Conservation (phyloP, 2,329 filamentous ascomycete genomes). For the Ophiocordyceps camponoti-leonardi region DNA sequence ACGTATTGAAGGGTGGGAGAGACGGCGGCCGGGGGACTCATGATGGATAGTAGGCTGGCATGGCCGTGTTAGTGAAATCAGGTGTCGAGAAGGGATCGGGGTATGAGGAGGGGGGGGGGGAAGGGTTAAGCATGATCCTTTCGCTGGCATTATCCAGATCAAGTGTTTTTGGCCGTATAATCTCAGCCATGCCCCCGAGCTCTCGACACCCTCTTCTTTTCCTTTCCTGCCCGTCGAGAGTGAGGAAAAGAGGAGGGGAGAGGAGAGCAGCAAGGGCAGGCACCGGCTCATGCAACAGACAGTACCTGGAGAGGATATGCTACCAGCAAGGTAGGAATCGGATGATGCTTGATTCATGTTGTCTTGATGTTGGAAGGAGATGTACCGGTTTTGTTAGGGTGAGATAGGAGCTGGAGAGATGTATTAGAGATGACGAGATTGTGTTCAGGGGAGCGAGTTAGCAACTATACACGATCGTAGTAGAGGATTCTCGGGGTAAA, state of each 20-base stretch:
- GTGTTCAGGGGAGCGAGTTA: neutral
- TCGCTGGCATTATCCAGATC: conserved; percentile 99
- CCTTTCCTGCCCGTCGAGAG: neutral
- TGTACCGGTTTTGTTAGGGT: neutral
- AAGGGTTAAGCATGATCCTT: conserved; percentile 77
- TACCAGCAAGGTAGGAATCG: conserved; percentile 17
- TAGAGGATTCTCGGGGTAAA: too few relatives aligned
- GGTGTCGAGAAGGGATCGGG: neutral
- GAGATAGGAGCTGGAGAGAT: neutral
- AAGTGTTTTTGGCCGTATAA: conserved; percentile 79
- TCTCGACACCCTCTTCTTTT: neutral
- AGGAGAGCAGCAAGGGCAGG: conserved; percentile 10
- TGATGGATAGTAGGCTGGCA: conserved; percentile 24
- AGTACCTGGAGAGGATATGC: conserved; percentile 24
- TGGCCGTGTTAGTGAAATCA: conserved; percentile 1
- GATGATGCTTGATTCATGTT: neutral
- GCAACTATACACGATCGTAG: neutral
- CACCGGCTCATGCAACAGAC: conserved; percentile 48
- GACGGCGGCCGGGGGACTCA: conserved; percentile 65
- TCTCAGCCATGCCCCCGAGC: conserved; percentile 40
- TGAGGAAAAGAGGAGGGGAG: neutral
- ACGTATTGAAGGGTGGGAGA: conserved; percentile 35
- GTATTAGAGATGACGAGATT: neutral
- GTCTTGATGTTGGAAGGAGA: neutral
- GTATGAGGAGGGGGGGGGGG: too few relatives aligned